Percentiles rank a stretch among this genome's conserved stretches.
phyloP scores from a whole-genome alignment of 2,329 filamentous ascomycete genomes.

The Talaromyces sp. region DNA sequence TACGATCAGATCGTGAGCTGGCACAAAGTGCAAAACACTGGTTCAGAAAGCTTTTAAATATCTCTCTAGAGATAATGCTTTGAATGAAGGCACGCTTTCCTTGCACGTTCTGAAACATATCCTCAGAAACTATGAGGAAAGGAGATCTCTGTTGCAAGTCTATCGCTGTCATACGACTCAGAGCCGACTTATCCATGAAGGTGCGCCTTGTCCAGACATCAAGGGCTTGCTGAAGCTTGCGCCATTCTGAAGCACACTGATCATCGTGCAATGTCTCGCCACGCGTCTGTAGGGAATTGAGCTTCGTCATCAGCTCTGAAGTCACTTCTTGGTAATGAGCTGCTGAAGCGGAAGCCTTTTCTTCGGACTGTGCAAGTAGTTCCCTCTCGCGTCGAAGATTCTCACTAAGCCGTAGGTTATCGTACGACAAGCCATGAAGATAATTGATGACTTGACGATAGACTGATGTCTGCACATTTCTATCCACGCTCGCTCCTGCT shows the following conservation, averaged over 20 bases:
- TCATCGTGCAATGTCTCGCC: conserved; percentile 19
- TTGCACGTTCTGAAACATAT: neutral
- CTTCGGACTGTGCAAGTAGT: neutral
- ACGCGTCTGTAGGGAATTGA: neutral
- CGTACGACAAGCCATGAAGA: neutral
- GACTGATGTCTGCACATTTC: neutral
- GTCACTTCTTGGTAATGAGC: neutral
- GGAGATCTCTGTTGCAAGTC: neutral
- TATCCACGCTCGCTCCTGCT: no score
- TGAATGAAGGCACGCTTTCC: conserved; percentile 2
- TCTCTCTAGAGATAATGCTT: neutral
- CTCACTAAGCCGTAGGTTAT: neutral
- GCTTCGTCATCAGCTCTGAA: neutral
- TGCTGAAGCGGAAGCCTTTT: neutral
- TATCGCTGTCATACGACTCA: neutral
- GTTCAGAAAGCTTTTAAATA: neutral
- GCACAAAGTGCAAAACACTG: neutral
- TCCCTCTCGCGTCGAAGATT: neutral
- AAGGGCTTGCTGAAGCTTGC: conserved; percentile 16
- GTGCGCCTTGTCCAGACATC: conserved; percentile 19
- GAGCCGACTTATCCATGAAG: conserved; percentile 6
- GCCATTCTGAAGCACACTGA: conserved; percentile 16
- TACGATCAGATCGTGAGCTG: neutral
- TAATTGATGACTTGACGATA: neutral
- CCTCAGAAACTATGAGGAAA: neutral